Conservation (phyloP, 495 filamentous ascomycete species). For the Penicillium alfredii region DNA sequence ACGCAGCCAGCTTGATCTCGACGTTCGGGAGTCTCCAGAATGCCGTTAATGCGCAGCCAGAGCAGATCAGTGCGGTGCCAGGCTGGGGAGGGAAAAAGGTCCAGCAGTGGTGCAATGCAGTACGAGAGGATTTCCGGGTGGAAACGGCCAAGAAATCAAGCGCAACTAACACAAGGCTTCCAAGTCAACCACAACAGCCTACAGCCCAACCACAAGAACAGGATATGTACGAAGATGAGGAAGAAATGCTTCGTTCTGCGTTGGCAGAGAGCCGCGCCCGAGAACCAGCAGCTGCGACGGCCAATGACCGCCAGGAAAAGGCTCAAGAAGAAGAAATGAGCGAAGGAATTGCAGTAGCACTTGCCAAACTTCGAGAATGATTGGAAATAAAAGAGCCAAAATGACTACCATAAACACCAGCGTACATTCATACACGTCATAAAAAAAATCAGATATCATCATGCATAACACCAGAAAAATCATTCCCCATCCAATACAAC, state of each 20-base stretch:
- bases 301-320: background rate
- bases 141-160: conserved; percentile 58
- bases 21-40: conserved; percentile 82
- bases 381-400: conserved; percentile 42
- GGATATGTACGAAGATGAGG: conserved; percentile 23
- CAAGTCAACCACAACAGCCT: conserved; percentile 2
- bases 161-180: conserved; percentile 14
- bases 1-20: conserved; percentile 79
- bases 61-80: conserved; percentile 72
- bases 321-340: conserved; percentile 14
- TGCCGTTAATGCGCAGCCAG: conserved; percentile 80
- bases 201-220: conserved; percentile 33
- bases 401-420: conserved; percentile 41
- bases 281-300: conserved; percentile 5
- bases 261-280: conserved; percentile 8
- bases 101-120: conserved; percentile 69
- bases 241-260: conserved; percentile 15
- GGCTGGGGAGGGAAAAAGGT: conserved; percentile 98
- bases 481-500: no score
- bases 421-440: conserved; percentile 25
- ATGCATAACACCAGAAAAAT: no score
- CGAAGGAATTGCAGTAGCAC: conserved; percentile 23
- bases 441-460: conserved; percentile 1
- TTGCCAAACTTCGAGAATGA: conserved; percentile 26
- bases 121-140: conserved; percentile 77